phyloP scores from a whole-genome alignment of 331 rosid species.

The Acacia concinna region DNA sequence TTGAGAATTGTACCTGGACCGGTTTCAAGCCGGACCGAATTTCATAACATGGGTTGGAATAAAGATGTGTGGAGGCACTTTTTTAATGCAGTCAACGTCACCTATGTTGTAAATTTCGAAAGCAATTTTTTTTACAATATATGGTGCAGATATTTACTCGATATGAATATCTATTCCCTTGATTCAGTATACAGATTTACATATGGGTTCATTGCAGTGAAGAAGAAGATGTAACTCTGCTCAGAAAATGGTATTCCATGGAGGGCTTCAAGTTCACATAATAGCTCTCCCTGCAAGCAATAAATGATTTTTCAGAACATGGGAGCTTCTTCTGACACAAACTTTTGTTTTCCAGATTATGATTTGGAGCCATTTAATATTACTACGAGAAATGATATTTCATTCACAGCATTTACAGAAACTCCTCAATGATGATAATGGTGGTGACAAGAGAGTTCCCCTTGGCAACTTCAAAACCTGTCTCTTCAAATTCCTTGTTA shows the following conservation, averaged over 20 bases:
- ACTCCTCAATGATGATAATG: slow-evolving; percentile 3
- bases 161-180: neutral
- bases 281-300: neutral
- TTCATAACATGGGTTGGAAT: no score
- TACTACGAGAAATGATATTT: neutral
- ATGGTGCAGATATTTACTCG: neutral
- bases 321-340: neutral
- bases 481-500: slow-evolving; percentile 11
- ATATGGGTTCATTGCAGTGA: slow-evolving; percentile 9
- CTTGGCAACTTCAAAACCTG: slow-evolving; percentile 51
- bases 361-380: neutral
- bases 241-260: neutral
- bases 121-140: neutral
- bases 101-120: neutral
- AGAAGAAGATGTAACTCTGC: slow-evolving; percentile 4
- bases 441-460: slow-evolving; percentile 50
- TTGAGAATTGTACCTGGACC: no score
- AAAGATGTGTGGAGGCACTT: neutral
- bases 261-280: neutral
- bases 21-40: no score
- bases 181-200: slow-evolving; percentile 2
- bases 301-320: neutral
- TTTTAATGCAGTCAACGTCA: neutral
- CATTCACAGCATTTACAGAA: slow-evolving; percentile 2
- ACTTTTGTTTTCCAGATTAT: neutral